Conservation (phyloP, 441 rosid genomes). For the Erodium trifolium region DNA sequence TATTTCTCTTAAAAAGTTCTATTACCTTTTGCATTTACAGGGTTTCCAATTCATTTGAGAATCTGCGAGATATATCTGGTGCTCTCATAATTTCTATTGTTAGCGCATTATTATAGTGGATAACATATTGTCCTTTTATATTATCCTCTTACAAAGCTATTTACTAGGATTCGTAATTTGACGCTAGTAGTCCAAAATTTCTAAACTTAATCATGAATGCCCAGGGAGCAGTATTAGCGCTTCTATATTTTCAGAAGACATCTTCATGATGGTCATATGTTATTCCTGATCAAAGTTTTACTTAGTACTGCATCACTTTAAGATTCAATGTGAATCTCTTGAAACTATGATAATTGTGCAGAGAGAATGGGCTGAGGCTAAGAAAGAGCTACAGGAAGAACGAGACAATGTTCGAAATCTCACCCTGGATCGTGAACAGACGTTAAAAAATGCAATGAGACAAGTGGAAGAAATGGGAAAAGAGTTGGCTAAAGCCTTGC, state of each 20-base stretch:
- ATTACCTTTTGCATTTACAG: neutral
- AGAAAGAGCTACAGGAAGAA: conserved; percentile 80
- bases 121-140: neutral
- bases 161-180: neutral
- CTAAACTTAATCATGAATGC: neutral
- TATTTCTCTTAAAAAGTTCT: neutral
- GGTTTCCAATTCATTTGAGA: neutral
- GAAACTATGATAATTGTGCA: conserved; percentile 19
- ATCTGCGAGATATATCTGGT: neutral
- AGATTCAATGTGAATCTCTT: neutral
- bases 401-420: conserved; percentile 59
- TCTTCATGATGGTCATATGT: neutral
- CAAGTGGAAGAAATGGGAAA: conserved; percentile 87
- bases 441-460: conserved; percentile 61
- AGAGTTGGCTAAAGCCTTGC: conserved; percentile 68
- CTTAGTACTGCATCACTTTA: neutral
- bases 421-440: conserved; percentile 58
- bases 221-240: neutral
- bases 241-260: neutral
- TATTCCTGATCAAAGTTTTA: neutral
- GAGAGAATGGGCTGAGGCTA: conserved; percentile 98
- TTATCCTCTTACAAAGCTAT: neutral
- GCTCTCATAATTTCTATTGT: neutral
- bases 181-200: neutral
- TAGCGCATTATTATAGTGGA: no score